Base-by-base conservation (phyloP, 305 asterid genomes). In the Fraxinus sp. region DNA sequence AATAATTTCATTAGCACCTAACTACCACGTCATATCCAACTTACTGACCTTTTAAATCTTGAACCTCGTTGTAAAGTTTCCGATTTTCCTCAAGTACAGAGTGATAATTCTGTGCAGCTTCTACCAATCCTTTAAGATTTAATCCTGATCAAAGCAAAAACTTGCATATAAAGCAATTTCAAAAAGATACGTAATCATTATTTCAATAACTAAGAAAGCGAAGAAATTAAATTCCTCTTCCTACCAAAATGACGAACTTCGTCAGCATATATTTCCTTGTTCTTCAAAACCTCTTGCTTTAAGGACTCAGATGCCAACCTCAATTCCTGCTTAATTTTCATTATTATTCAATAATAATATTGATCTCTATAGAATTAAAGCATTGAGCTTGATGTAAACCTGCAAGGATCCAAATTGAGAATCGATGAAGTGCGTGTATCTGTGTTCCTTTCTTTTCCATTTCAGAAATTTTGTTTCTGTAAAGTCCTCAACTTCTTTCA, bases 31-130 rank as follows among this genome's bases (percentile, higher is more conserved):
- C 75, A 59, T 32, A 82, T 37, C 80, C 79, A 75, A 82, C 75
- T 76, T 66, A 87, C 85, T 75, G 82, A 94, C 99, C 99, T 96
- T 96, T 96, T 88, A 96, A 90, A 88, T 96, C 99, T 89, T 96
- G 99, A 82, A 96, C 98, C 89, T 96, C 97, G 36, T 96, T 96
- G 88, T 94, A 96, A 84, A 96, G 84, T 85, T 90, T 96, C 70
- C 98, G 91, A 80, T 96, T 96, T 88, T 96, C 98, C 62, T 92
- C 94, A 78, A 93, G 93, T 83, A 96, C 92, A 10, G 89, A 84
- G 80, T 94, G 97, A 87, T 92, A 94, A 86, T 88, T 92, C 86
- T 93, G 97, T 55, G 99, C 98, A 80, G 97, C 97, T 76, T 93
- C 97, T 66, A 91, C 85, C 85, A 94, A 79, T 81, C 89, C 91